Evolutionary conservation across 2,329 filamentous ascomycete species (phyloP).

Genomic region (Aspergillus bombycis): DNA sequence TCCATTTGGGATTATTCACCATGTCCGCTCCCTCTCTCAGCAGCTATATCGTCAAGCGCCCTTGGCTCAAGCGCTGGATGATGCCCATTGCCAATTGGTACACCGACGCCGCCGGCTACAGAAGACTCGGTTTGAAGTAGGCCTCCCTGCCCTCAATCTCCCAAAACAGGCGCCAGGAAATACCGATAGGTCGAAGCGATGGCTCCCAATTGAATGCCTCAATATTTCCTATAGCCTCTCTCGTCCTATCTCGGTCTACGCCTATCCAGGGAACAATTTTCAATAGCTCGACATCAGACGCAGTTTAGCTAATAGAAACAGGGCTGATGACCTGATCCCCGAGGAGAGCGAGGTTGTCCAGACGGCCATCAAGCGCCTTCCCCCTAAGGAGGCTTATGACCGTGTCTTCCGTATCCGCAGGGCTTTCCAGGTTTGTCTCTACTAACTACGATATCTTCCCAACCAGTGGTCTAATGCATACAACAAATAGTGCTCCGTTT

Average conservation of each 20-base stretch:
- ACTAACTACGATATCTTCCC: constrained; percentile 3
- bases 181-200: not conserved
- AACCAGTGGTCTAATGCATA: constrained; percentile 25
- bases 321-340: constrained; percentile 90
- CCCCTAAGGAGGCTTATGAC: constrained; percentile 90
- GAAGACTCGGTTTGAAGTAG: constrained; percentile 88
- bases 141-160: constrained; percentile 28
- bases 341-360: constrained; percentile 89
- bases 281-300: constrained; percentile 8
- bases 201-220: not conserved
- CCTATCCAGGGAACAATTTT: constrained; percentile 14
- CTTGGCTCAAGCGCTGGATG: constrained; percentile 80
- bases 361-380: constrained; percentile 85
- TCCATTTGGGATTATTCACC: constrained; percentile 39
- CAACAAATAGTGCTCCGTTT: constrained; percentile 62
- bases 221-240: not conserved
- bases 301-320: constrained; percentile 44
- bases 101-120: constrained; percentile 84
- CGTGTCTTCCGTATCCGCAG: constrained; percentile 96
- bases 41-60: constrained; percentile 77
- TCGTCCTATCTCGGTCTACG: constrained; percentile 9
- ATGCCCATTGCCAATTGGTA: constrained; percentile 88
- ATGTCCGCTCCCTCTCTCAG: constrained; percentile 75
- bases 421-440: constrained; percentile 74
- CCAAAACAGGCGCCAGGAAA: constrained; percentile 18